Evolutionary conservation across 2,329 filamentous ascomycete species (phyloP), one percentile per base, ranked within the genome.

Genomic region (Epichloe hybrida): DNA sequence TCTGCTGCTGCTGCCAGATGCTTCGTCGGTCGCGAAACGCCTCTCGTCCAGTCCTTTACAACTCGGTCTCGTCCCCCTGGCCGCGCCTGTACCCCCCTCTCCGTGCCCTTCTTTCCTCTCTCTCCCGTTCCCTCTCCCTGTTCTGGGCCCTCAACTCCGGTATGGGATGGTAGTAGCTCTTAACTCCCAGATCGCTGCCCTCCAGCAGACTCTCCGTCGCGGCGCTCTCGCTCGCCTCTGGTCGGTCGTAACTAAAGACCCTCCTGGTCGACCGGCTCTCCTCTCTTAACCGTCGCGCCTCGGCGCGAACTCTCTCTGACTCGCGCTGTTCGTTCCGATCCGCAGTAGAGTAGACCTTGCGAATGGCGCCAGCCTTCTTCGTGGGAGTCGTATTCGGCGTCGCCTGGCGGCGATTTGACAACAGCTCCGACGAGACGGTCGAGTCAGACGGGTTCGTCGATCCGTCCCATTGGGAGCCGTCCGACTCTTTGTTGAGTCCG

Each of bases 401-500:
- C 61, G 67, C 67, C 67, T 83, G 73, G 59, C 74, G 71, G 17
- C 17, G 17, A 66, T 81, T 72, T 51, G 69, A 69, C 50, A 83
- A 74, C 39, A 84, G 72, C 56, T 86, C 77, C 54, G 80, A 76
- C 17, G 64, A 63, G 48, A 80, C 73, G 58, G 73, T 77, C 36
- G 81, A 82, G 61, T 77, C 78, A 57, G 83, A 81, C 46, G 83
- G 84, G 66, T 79, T 81, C 17, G 76, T 80, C 12, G 74, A 79
- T 43, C 86, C 87, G 62, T 94, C 86, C 76, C 88, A 95, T 57
- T 80, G 73, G 53, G 81, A 86, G 54, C 83, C 86, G 58, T 96
- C 91, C 42, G 83, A 76, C 57, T 85, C 75, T 59, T 84, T 83
- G 69, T 97, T 97, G 65, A 97, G 72, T 20, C 91, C 91, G 36